Evolutionary conservation across 23 red algal species (phyloP), one percentile per base, ranked within the genome.

Genomic region (Gracilaria gracilis): DNA sequence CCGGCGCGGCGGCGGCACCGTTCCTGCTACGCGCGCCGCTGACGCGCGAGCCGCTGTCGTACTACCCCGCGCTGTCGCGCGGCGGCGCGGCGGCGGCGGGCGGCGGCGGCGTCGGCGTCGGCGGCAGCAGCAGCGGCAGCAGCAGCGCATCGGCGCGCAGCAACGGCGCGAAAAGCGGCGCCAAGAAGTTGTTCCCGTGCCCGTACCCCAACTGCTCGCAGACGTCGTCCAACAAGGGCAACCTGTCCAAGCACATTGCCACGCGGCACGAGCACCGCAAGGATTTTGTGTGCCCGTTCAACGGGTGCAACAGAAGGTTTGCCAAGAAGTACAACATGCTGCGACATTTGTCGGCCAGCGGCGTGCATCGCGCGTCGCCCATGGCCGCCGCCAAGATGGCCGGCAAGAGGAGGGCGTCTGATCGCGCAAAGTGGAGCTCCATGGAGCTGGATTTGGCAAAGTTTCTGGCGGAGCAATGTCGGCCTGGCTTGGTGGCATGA

Each of bases 291-390:
- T 87, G 83, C 44, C 83, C 83, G 20, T 87, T 87, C 69, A 46
- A 87, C 66, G 83, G 83, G 9, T 87, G 83, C 69, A 87, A 73
- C 38, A 64, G 83, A 21, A 64, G 83, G n/a, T 87, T 87, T 49
- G 83, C 83, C 69, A 87, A 87, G 49, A 87, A 87, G 69, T 87
- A 87, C 49, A 87, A 87, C 49, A 87, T 87, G 83, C 49, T 73
- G 29, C 61, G 83, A 2, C 83, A 87, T 19, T 65, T 87, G 50
- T 87, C 83, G 25, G 83, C 83, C 29, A 87, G 83, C 64, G 83
- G 83, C 39, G 83, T 87, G 16, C 83, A 87, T 47, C 61, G 83
- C 17, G 40, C 62, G 40, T 75, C 83, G 33, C 66, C 62, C 1
- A n/a, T 75, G 21, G 15, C 4, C 33, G 29, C 16, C 27, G 2